Base-by-base conservation (phyloP, 2,329 filamentous ascomycete genomes). In the Simplicillium sp. region DNA sequence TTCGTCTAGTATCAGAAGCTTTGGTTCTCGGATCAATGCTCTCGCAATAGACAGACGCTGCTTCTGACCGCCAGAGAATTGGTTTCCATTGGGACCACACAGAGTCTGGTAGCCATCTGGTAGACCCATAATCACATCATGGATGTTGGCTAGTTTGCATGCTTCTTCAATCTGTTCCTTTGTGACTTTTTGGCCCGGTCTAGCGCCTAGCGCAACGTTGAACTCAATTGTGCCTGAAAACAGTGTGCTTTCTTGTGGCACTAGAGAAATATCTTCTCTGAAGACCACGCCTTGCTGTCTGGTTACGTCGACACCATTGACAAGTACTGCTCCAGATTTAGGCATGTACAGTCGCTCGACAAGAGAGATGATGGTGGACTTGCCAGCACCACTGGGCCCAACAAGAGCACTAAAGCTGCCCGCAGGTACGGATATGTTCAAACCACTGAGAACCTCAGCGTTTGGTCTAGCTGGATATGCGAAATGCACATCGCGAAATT, bases 21-120 rank as follows among this genome's bases (percentile, higher is more conserved):
- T 68, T 0, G 83, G 83, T 15, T 71, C 66, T 0, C 82, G 69
- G 2, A 83, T 64, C 1, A 85, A 65, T 2, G 82, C 82, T 8
- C 84, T 68, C 0, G 83, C 82, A 48, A 87, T 85, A 1, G 77
- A 73, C 14, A 87, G 54, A 2, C 82, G 68, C 53, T 87, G 83
- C 7, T 75, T 75, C 54, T 87, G 83, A 0, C 84, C 83, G 7
- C 82, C 82, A 0, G 79, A 84, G 3, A 87, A 56, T 15, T 76
- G 67, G 1, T 75, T 76, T 7, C 80, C 81, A 41, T 80, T 77
- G 14, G 79, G 75, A 7, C 84, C 67, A 7, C 76, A 59, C 29
- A 65, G 62, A 0, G 75, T 79, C 6, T 77, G 57, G 45, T 79
- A 80, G 0, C 75, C 75, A 16, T 77, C 58, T 0, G 75, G 75